phyloP scores from a whole-genome alignment of 2,329 filamentous ascomycete species.

The Neonectria faginata region DNA sequence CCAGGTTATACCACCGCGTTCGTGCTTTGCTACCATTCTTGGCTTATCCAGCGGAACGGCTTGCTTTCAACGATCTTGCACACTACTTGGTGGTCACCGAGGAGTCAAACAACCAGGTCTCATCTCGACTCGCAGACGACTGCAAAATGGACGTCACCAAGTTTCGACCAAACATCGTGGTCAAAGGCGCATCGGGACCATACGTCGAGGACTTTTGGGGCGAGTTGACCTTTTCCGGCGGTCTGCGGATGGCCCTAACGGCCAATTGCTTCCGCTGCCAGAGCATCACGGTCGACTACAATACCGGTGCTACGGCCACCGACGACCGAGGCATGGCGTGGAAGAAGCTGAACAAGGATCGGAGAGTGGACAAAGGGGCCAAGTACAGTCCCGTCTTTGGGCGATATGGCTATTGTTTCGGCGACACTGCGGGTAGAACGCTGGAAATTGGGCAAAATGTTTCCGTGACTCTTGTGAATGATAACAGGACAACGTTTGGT shows the following conservation, averaged over 20 bases:
- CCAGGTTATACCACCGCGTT: constrained; percentile 1
- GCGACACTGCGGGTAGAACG: constrained; percentile 1
- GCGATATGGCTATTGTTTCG: constrained; percentile 42
- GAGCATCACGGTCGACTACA: constrained; percentile 43
- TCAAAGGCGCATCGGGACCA: constrained; percentile 33
- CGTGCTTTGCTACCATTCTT: constrained; percentile 26
- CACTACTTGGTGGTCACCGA: constrained; percentile 43
- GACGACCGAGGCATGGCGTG: constrained; percentile 38
- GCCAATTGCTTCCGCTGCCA: constrained; percentile 42
- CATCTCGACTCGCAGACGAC: constrained; percentile 27
- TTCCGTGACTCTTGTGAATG: constrained; percentile 30
- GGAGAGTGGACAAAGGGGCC: constrained; percentile 38
- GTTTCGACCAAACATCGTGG: constrained; percentile 42
- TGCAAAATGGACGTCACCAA: constrained; percentile 41
- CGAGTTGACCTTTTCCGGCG: constrained; percentile 33
- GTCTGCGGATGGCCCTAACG: constrained; percentile 36
- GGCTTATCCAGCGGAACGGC: constrained; percentile 18
- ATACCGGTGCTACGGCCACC: constrained; percentile 34
- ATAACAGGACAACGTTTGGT: constrained; percentile 39
- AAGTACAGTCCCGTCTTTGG: constrained; percentile 44
- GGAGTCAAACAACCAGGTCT: constrained; percentile 39
- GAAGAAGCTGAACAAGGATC: constrained; percentile 44
- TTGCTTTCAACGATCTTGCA: constrained; percentile 39
- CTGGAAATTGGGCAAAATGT: constrained; percentile 31
- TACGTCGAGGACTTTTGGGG: constrained; percentile 42